Evolutionary conservation across 371 early-diverging fungal genomes (phyloP), one percentile per base, ranked within the genome.

Genomic region (Apophysomyces elegans): DNA sequence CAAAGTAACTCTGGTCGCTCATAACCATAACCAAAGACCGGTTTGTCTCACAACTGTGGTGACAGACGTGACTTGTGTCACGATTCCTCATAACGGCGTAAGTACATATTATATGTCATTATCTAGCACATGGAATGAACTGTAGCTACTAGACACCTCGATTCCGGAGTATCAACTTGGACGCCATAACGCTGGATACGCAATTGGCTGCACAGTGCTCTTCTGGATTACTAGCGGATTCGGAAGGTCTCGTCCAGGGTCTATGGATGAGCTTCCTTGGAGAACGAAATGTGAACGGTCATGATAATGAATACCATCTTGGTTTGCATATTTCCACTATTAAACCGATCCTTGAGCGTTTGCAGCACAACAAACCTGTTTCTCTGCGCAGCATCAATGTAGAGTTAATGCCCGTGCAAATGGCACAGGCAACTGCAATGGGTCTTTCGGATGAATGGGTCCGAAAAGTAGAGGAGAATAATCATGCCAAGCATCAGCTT

Each of bases 161-260:
- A 5, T 96, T 93, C 84, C 81, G 93, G 18, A 77, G 83, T 41
- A 87, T 90, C 68, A 93, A 93, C 66, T 68, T 89, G 80, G 94
- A 96, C 67, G 93, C 93, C 7, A 88, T 96, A 61, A 93, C 93
- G 7, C 71, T 96, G 11, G 94, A 97, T 69, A 92, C 95, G 46
- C 93, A 96, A 11, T 71, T 95, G 46, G 90, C 90, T 11, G 84
- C 91, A 67, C 90, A 91, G 63, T 95, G 93, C 64, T 89, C 90
- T 8, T 91, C 93, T 13, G 97, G 97, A 59, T 84, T 96, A 8
- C 77, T 97, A 43, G 91, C 91, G 1, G 92, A 94, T 67, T 66
- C 82, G 12, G 74, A 88, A 13, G 95, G 90, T 0, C 77, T 77
- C 32, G 93, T 95, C 0, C 89, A 89, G 62, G 96, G 90, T 3